phyloP scores from a whole-genome alignment of 345 rosid genomes.

The Lumnitzera racemosa region DNA sequence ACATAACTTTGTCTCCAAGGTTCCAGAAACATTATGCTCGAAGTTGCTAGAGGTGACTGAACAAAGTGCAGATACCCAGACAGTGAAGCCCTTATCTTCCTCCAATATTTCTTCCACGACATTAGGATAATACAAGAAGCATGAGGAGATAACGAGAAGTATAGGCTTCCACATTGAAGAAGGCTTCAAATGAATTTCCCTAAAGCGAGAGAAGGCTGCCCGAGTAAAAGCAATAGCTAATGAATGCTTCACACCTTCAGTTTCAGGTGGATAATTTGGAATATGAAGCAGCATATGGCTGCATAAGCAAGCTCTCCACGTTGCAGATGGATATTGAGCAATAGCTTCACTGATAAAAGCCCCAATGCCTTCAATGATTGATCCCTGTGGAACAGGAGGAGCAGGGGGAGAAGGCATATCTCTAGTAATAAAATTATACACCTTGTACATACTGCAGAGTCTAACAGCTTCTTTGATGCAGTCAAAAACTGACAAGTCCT shows the following conservation, averaged over 20 bases:
- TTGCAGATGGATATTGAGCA: slow-evolving; percentile 67
- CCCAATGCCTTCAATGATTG: slow-evolving; percentile 65
- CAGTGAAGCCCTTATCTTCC: slow-evolving; percentile 43
- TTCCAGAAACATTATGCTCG: slow-evolving; percentile 32
- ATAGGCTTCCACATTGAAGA: slow-evolving; percentile 67
- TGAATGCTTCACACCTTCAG: slow-evolving; percentile 44
- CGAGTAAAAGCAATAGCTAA: slow-evolving; percentile 39
- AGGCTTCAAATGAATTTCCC: slow-evolving; percentile 45
- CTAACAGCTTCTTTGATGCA: slow-evolving; percentile 72
- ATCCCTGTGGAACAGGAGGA: slow-evolving; percentile 55
- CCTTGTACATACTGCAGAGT: slow-evolving; percentile 41
- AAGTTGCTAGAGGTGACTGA: slow-evolving; percentile 29
- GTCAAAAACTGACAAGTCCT: slow-evolving; percentile 67
- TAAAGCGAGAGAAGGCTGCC: slow-evolving; percentile 68
- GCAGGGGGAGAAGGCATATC: slow-evolving; percentile 60
- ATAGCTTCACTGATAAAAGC: slow-evolving; percentile 66
- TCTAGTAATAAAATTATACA: slow-evolving; percentile 39
- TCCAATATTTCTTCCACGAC: slow-evolving; percentile 40
- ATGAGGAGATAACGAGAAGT: slow-evolving; percentile 69
- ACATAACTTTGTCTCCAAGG: slow-evolving; percentile 55
- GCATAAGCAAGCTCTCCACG: slow-evolving; percentile 72
- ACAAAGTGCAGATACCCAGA: slow-evolving; percentile 66
- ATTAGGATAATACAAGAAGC: slow-evolving; percentile 56
- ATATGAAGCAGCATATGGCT: slow-evolving; percentile 62
- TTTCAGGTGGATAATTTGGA: slow-evolving; percentile 49